A percentile compares a stretch with the other conserved stretches of the same genome.
Evolutionary conservation across 345 rosid genomes (phyloP).

Genomic region (Moringa oleifera): DNA sequence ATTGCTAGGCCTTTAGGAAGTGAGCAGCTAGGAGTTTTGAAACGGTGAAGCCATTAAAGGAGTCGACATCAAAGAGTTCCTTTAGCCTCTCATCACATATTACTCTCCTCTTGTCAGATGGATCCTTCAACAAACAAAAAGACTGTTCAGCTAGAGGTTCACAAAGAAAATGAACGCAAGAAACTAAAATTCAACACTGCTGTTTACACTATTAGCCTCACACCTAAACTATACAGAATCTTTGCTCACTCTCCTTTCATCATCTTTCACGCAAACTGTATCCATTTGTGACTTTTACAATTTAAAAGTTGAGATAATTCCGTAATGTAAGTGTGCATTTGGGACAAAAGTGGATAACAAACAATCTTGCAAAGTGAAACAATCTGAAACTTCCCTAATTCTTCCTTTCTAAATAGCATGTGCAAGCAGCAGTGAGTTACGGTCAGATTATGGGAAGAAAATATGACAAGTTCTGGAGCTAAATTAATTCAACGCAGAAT

Average conservation of each 20-base stretch:
- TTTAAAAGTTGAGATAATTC: too few species aligned
- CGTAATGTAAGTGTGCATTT: too few species aligned
- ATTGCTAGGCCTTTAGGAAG: conserved; percentile 37
- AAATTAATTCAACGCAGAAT: not conserved
- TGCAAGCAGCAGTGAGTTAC: not conserved
- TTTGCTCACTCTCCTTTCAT: too few species aligned
- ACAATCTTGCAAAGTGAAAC: not conserved
- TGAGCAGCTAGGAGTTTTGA: conserved; percentile 35
- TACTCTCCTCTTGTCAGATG: conserved; percentile 44
- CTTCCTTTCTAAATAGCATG: too few species aligned
- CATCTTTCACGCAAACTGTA: too few species aligned
- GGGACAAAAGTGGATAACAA: not conserved
- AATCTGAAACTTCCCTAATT: not conserved
- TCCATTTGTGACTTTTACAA: too few species aligned
- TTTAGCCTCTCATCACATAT: conserved; percentile 48
- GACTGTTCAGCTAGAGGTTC: conserved; percentile 1
- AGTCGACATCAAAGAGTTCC: conserved; percentile 44
- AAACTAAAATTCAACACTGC: too few species aligned
- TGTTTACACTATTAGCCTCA: too few species aligned
- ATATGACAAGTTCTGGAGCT: too few species aligned
- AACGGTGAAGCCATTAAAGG: conserved; percentile 43
- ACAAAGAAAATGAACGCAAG: not conserved
- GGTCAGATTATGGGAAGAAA: too few species aligned
- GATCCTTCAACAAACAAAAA: conserved; percentile 37
- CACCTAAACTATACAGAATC: too few species aligned